Base-by-base conservation (phyloP, 805 yeast genomes). In the Cyberlindnera saturnus region DNA sequence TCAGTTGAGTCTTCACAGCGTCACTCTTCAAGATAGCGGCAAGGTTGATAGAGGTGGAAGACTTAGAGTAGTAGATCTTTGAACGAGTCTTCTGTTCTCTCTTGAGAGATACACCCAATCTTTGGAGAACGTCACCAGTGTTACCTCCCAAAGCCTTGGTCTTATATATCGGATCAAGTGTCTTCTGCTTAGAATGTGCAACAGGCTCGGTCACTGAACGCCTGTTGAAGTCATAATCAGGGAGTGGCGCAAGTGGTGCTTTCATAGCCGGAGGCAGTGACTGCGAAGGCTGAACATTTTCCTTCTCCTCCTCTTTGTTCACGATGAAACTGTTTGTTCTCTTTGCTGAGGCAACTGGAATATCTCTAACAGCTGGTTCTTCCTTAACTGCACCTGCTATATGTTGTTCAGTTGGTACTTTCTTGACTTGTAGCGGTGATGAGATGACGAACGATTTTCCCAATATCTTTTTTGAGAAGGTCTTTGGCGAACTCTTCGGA, bases 11-110 rank as follows among this genome's bases (percentile, higher is more conserved):
- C 23, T 19, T 43, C 31, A 14, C 23, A 17, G 14, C 41, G 8
- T 48, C 48, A 15, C 26, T 45, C 32, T 46, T 48, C 43, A 54
- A 39, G 20, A 55, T 49, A 14, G 55, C 49, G 20, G 60, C 50
- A 20, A 57, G 44, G 31, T 58, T 57, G 33, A 55, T 47, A 4
- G 61, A 51, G 7, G 60, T 56, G 7, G 60, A 54, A 4, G 61
- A 55, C 39, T 54, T 58, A 13, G 60, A 56, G 46, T 57, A 57
- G 33, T 47, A 51, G 26, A 56, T 57, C 38, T 47, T 58, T 1
- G 60, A 54, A 9, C 36, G 36, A n/a, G 53, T 45, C 32, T 43
- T 52, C 29, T 43, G 39, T 3, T 45, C 44, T 38, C 53, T 45
- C 10, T 29, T 42, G 36, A 54, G 19, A n/a, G 47, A 50, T 13